phyloP scores from a whole-genome alignment of 345 rosid species.

The Salix caprea region DNA sequence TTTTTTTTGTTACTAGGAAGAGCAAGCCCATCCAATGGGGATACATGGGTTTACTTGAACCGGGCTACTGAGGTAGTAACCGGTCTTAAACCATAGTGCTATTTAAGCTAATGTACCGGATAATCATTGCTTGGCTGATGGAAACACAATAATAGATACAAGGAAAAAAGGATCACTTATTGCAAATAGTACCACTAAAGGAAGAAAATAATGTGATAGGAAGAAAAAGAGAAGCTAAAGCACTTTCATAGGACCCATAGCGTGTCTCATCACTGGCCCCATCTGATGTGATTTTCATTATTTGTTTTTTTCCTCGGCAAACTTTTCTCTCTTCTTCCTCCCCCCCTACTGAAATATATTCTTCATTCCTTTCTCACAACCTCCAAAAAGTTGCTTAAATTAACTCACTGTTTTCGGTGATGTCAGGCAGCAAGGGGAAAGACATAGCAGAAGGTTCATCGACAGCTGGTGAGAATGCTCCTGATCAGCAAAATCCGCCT shows the following conservation, averaged over 20 bases:
- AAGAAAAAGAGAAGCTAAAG: conserved; percentile 61
- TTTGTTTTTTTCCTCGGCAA: conserved; percentile 8
- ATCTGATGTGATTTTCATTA: conserved; percentile 33
- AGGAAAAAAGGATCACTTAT: conserved; percentile 36
- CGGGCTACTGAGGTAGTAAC: not conserved
- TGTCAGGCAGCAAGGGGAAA: conserved; percentile 54
- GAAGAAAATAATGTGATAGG: conserved; percentile 43
- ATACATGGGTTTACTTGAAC: not conserved
- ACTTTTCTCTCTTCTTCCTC: conserved; percentile 1
- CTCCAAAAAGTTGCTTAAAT: not conserved
- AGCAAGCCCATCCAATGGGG: not conserved
- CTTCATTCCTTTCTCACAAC: not conserved
- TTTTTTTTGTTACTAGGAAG: not conserved
- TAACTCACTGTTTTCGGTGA: not conserved
- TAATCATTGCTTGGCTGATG: conserved; percentile 57
- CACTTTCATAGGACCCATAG: conserved; percentile 55
- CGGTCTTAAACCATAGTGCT: conserved; percentile 13
- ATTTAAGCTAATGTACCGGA: conserved; percentile 30
- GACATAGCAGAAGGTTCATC: conserved; percentile 58
- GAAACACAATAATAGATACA: conserved; percentile 46
- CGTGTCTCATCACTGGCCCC: conserved; percentile 50
- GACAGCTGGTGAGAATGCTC: not conserved
- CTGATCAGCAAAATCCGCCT: conserved; percentile 26
- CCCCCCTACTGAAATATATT: not conserved
- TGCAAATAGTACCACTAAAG: conserved; percentile 59